These are phyloP conservation scores for Ichthyophthirius multifiliis DNA, from an alignment of 169 alveolate genomes.

Conservation along the genomic window DNA sequence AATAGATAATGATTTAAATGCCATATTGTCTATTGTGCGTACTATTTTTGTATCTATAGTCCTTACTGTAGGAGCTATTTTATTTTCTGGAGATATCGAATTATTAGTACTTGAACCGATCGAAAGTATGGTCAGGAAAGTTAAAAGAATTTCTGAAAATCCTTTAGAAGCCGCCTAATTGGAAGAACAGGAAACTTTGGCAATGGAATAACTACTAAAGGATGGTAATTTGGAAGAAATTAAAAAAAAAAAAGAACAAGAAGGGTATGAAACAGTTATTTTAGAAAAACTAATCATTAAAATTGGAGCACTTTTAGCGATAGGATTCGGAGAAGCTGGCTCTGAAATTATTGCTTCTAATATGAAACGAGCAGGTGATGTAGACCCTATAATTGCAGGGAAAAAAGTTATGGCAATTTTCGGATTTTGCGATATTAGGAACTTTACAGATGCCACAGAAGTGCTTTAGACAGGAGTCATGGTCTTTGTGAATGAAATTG, in stretches of 20 bases:
- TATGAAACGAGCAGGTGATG: constrained; percentile 66
- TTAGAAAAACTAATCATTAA: constrained; percentile 82
- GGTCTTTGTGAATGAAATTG: constrained; percentile 81
- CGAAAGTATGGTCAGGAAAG: constrained; percentile 58
- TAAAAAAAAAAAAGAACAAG: constrained; percentile 40
- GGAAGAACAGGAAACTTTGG: constrained; percentile 64
- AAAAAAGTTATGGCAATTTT: constrained; percentile 88
- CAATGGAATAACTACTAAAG: constrained; percentile 28
- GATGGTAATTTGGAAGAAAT: constrained; percentile 16
- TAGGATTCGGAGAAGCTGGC: constrained; percentile 97
- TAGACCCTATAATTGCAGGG: constrained; percentile 90
- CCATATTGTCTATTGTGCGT: constrained; percentile 48
- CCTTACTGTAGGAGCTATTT: constrained; percentile 50
- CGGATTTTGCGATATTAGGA: constrained; percentile 94
- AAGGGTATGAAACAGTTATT: constrained; percentile 61
- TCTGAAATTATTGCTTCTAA: constrained; percentile 90
- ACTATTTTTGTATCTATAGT: constrained; percentile 60
- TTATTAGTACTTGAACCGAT: constrained; percentile 51
- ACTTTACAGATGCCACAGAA: constrained; percentile 93
- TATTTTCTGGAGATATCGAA: constrained; percentile 54
- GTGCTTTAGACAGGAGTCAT: constrained; percentile 87
- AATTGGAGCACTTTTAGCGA: constrained; percentile 82
- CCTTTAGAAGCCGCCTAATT: constrained; percentile 82
- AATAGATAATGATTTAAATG: constrained; percentile 29
- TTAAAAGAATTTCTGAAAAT: constrained; percentile 73